A percentile compares a stretch with the other conserved stretches of the same genome.
phyloP scores from a whole-genome alignment of 176 grass and related monocot genomes.

The Zoysia japonica region DNA sequence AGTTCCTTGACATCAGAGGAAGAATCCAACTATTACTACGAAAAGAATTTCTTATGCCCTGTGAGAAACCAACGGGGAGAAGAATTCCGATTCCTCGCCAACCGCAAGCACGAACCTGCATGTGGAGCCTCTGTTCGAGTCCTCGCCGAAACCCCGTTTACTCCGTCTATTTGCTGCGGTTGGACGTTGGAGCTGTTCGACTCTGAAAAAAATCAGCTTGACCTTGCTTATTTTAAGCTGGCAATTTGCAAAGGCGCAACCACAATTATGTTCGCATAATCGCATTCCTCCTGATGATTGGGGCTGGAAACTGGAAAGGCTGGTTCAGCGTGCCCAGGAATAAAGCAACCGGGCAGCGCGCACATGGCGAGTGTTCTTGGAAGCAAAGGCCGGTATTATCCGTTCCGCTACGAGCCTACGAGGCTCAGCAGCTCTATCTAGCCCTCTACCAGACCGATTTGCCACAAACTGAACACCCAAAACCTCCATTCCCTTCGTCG shows the following conservation, averaged over 20 bases:
- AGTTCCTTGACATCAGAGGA: too few relatives aligned
- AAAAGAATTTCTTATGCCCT: too few relatives aligned
- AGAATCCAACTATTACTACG: too few relatives aligned
- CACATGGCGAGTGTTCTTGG: conserved; percentile 44
- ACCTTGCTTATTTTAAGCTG: background rate
- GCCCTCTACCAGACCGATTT: background rate
- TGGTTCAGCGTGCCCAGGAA: conserved; percentile 29
- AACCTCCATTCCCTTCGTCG: background rate
- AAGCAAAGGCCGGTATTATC: too few relatives aligned
- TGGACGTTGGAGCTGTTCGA: conserved; percentile 16
- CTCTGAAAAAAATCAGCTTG: background rate
- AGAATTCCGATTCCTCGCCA: conserved; percentile 9
- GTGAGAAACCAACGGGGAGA: background rate
- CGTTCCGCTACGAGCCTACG: background rate
- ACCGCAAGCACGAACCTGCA: conserved; percentile 17
- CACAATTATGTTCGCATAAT: background rate
- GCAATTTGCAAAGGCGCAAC: conserved; percentile 32
- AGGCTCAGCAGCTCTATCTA: background rate
- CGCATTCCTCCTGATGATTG: conserved; percentile 24
- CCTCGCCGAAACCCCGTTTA: too few relatives aligned
- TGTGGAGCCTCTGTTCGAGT: conserved; percentile 7
- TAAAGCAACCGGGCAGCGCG: conserved; percentile 30
- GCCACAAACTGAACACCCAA: background rate
- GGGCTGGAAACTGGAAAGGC: background rate
- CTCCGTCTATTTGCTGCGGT: background rate